These are phyloP conservation scores for Mycena sp. DNA, from an alignment of 1,284 basidiomycete species.

Conservation along the genomic window DNA sequence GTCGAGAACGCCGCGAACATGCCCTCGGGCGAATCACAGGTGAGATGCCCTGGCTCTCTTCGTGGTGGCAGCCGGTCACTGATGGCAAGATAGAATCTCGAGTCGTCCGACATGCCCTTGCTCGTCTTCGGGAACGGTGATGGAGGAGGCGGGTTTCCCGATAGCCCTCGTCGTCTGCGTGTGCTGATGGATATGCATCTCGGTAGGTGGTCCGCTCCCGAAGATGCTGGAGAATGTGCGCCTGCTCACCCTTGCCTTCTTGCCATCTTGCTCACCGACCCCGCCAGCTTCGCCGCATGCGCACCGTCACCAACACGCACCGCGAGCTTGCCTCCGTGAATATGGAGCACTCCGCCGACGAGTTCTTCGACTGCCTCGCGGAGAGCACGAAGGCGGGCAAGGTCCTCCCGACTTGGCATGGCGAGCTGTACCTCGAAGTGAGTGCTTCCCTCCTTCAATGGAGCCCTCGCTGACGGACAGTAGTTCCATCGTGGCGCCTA, in stretches of 20 bases:
- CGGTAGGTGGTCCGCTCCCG: constrained; percentile 62
- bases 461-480: too few species aligned
- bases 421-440: constrained; percentile 94
- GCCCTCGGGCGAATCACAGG: constrained; percentile 92
- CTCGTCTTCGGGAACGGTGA: constrained; percentile 96
- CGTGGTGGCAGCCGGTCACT: too few species aligned
- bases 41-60: constrained; percentile 37
- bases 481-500: constrained; percentile 90
- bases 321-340: constrained; percentile 85
- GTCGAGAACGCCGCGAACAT: constrained; percentile 94
- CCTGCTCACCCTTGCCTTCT: neutral
- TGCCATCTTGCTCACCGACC: too few species aligned
- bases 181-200: too few species aligned
- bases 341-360: constrained; percentile 88
- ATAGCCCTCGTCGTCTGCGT: too few species aligned
- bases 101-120: constrained; percentile 82
- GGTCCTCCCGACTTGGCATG: constrained; percentile 89
- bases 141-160: too few species aligned
- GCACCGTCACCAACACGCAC: constrained; percentile 81
- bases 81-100: constrained; percentile 92
- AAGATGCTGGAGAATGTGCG: constrained; percentile 90
- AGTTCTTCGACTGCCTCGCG: constrained; percentile 87
- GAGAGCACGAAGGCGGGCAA: constrained; percentile 74
- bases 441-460: too few species aligned
- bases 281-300: constrained; percentile 83